Conservation (phyloP, 805 yeast genomes). For the Sungouiozyma intestinalis region DNA sequence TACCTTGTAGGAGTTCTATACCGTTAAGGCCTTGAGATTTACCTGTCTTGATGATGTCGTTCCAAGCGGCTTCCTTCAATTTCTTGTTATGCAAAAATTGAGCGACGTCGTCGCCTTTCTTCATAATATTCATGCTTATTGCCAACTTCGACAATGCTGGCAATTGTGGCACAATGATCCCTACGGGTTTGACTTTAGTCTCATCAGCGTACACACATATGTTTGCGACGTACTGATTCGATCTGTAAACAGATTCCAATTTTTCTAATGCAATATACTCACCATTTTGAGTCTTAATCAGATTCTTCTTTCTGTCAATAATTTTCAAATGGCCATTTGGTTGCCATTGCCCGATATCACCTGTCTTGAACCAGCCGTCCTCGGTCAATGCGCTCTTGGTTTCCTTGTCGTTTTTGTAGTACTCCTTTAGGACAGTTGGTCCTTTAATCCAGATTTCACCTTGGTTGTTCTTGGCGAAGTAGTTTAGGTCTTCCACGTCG, state of each 20-base stretch:
- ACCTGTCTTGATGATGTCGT: slow-evolving; percentile 63
- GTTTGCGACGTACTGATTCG: slow-evolving; percentile 65
- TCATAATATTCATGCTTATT: slow-evolving; percentile 42
- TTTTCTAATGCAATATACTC: slow-evolving; percentile 97
- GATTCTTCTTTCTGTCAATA: slow-evolving; percentile 90
- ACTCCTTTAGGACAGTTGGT: slow-evolving; percentile 58
- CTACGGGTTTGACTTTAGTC: slow-evolving; percentile 80
- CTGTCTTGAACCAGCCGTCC: slow-evolving; percentile 93
- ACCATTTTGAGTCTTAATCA: slow-evolving; percentile 92
- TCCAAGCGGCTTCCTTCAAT: slow-evolving; percentile 43
- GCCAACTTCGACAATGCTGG: slow-evolving; percentile 51
- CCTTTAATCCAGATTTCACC: slow-evolving; percentile 88
- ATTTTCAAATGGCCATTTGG: slow-evolving; percentile 66
- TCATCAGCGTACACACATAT: slow-evolving; percentile 91
- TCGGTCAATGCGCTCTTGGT: slow-evolving; percentile 65
- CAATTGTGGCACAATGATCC: slow-evolving; percentile 77
- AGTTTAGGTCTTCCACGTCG: slow-evolving; percentile 86
- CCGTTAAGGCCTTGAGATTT: slow-evolving; percentile 71
- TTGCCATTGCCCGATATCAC: slow-evolving; percentile 95
- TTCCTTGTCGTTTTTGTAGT: slow-evolving; percentile 76
- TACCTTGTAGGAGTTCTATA: slow-evolving; percentile 74
- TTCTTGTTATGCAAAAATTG: slow-evolving; percentile 43
- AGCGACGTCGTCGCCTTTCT: slow-evolving; percentile 37
- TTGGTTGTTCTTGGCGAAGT: slow-evolving; percentile 79
- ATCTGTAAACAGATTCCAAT: slow-evolving; percentile 82